Evolutionary conservation across 108 stramenopile species (phyloP).

Genomic region (Nitzschia inconspicua): DNA sequence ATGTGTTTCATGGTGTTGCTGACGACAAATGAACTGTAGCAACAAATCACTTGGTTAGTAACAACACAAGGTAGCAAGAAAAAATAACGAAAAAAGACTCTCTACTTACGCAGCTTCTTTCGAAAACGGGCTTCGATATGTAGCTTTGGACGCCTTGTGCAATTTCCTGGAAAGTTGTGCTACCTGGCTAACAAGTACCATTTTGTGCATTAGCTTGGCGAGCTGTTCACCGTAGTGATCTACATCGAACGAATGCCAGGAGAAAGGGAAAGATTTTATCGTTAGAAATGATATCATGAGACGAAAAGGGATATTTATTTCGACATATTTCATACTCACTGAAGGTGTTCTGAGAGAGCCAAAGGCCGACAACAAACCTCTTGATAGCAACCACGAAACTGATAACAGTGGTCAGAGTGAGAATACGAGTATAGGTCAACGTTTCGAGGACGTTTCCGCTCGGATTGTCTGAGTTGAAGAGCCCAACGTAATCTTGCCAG

Average conservation of each 20-base stretch:
- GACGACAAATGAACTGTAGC: no score
- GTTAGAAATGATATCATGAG: conserved; percentile 12
- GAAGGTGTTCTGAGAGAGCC: conserved; percentile 50
- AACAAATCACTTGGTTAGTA: no score
- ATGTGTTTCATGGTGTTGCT: no score
- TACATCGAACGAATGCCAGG: neutral
- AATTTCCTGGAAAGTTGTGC: conserved; percentile 20
- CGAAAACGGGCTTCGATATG: no score
- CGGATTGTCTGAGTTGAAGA: conserved; percentile 32
- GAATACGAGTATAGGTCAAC: conserved; percentile 7
- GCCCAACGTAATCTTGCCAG: conserved; percentile 21
- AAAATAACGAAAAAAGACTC: no score
- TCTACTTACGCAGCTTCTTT: no score
- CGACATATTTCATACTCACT: no score
- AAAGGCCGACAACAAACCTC: conserved; percentile 50
- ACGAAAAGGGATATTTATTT: no score
- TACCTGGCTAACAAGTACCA: conserved; percentile 60
- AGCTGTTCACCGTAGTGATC: conserved; percentile 50
- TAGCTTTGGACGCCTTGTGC: neutral
- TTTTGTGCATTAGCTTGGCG: conserved; percentile 57
- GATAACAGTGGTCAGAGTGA: conserved; percentile 28
- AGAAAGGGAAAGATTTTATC: no score
- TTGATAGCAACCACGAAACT: conserved; percentile 52
- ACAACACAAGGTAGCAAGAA: no score
- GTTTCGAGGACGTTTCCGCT: conserved; percentile 16